Percentiles rank a stretch among this genome's conserved stretches.
Conservation (phyloP, 345 rosid species). For the Schrenkiella parvula region DNA sequence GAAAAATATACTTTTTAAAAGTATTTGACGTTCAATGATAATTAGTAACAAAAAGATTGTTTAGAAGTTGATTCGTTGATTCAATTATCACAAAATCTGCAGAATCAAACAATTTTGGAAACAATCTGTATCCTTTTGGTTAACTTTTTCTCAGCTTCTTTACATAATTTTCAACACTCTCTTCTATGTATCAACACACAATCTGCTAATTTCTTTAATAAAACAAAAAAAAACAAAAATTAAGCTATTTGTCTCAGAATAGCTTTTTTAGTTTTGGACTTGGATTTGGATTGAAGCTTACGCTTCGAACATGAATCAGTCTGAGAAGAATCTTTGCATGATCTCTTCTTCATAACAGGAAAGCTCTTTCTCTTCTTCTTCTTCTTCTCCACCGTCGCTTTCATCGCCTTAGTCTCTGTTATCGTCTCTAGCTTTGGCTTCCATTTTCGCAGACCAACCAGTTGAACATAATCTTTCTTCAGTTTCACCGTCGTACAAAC, state of each 20-base stretch:
- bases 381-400: conserved; percentile 30
- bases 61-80: not conserved
- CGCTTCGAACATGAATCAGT: conserved; percentile 27
- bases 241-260: not conserved
- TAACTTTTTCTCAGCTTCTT: not conserved
- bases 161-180: conserved; percentile 13
- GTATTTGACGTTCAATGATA: not conserved
- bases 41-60: not conserved
- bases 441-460: conserved; percentile 61
- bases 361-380: conserved; percentile 27
- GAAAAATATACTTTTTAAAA: not conserved
- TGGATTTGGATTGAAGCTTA: conserved; percentile 30
- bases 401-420: conserved; percentile 43
- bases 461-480: conserved; percentile 56
- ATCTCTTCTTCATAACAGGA: conserved; percentile 47
- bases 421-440: conserved; percentile 84
- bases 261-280: conserved; percentile 37
- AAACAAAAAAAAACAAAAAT: not conserved
- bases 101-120: conserved; percentile 1
- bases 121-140: not conserved
- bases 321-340: conserved; percentile 20
- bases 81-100: not conserved
- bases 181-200: conserved; percentile 22
- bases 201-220: not conserved
- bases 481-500: conserved; percentile 68